Conservation (phyloP, 139 green algal species). For the Coelastrella sp. region DNA sequence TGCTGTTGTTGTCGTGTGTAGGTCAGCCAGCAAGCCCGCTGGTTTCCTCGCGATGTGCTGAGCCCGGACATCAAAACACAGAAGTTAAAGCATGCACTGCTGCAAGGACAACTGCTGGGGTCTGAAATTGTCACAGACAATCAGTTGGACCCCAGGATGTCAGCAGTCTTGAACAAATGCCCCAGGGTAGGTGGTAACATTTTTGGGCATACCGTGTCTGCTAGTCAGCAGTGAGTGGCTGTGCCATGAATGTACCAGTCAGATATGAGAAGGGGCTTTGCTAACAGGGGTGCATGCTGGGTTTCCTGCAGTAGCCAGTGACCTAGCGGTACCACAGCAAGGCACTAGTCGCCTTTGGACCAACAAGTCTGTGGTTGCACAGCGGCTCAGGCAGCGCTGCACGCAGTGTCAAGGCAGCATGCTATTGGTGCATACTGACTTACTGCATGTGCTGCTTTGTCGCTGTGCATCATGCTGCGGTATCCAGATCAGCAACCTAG, state of each 20-base stretch:
- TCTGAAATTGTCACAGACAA: background rate
- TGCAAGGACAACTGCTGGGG: slow-evolving; percentile 34
- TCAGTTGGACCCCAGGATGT: background rate
- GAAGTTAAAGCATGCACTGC: slow-evolving; percentile 19
- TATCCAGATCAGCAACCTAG: slow-evolving; percentile 10
- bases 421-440: background rate
- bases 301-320: too few species aligned
- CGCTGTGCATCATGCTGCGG: background rate
- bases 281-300: too few species aligned
- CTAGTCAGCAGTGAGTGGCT: too few species aligned
- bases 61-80: background rate
- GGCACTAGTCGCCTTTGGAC: too few species aligned
- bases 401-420: background rate
- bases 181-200: background rate
- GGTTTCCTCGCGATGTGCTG: background rate
- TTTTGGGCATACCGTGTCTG: too few species aligned
- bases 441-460: too few species aligned
- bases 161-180: background rate
- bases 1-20: background rate
- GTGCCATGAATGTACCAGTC: too few species aligned
- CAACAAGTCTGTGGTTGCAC: too few species aligned
- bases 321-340: too few species aligned
- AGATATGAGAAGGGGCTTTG: too few species aligned
- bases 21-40: background rate
- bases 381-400: background rate